Evolutionary conservation across 139 green algal species (phyloP).

Genomic region (Nannochloris sp.): DNA sequence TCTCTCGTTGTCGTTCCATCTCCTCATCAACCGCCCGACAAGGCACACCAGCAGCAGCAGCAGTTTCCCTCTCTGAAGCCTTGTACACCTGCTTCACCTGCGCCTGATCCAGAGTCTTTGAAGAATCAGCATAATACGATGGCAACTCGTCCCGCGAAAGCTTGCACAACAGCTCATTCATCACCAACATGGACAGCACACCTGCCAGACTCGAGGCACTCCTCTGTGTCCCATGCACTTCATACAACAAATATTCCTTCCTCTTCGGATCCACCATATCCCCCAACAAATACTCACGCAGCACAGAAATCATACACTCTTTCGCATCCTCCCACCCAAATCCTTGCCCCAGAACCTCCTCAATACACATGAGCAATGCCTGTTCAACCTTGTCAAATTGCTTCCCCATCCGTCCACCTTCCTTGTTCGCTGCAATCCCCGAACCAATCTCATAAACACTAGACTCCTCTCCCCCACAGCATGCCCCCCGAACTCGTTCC

Average conservation of each 20-base stretch:
- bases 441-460: too few relatives aligned
- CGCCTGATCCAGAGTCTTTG: background rate
- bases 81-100: background rate
- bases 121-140: background rate
- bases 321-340: background rate
- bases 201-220: constrained; percentile 3
- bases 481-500: too few relatives aligned
- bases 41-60: too few relatives aligned
- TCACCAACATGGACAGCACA: constrained; percentile 3
- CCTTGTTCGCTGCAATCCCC: background rate
- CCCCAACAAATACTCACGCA: background rate
- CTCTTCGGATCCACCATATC: background rate
- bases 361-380: background rate
- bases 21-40: background rate
- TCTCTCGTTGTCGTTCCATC: background rate
- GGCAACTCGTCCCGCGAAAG: too few relatives aligned
- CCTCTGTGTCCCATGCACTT: too few relatives aligned
- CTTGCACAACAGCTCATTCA: background rate
- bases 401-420: background rate
- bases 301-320: background rate
- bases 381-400: background rate
- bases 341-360: background rate
- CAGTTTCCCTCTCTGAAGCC: background rate
- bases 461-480: too few relatives aligned
- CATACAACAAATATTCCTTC: too few relatives aligned